Base-by-base conservation (phyloP, 345 rosid genomes). In the Carallia pectinifolia region DNA sequence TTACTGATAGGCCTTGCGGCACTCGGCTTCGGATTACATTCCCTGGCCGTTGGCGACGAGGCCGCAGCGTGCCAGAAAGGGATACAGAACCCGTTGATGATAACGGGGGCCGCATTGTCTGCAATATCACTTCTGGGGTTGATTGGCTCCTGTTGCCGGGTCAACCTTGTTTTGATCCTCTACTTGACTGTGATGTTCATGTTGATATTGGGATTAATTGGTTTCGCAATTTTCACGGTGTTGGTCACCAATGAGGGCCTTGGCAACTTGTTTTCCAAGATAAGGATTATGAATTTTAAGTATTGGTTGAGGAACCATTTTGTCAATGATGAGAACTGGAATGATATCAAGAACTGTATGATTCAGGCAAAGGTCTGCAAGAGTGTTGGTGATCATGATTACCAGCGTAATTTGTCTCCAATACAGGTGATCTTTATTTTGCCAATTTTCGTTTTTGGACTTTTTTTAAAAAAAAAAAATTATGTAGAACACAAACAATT, bases 111-210 rank as follows among this genome's bases (percentile, higher is more conserved):
- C 2, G 29, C 23, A 9, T 37, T 70, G 8, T 38, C n/a, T 37
- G 37, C 40, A 10, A 34, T 70, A 15, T 70, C 74, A 61, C 19
- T 70, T 4, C 6, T 70, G 29, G 74, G 74, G 56, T 39, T 70
- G 16, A 53, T 70, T 1, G 74, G 74, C 8, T 6, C 52, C 6
- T 15, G 27, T 37, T 62, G 17, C 33, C 62, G 40, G 62, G 12
- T 70, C 15, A 27, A 65, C 53, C 33, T 29, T 4, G 7, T 70
- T 17, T 47, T 70, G 7, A 37, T 65, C 53, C 2, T 62, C 0
- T 70, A 70, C 27, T 62, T 65, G 9, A n/a, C 62, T 1, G 53
- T 70, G 52, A 50, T 34, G 17, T 16, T 70, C 17, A 53, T 37
- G 8, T 31, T 54, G 29, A 33, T 62, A n/a, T 1, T 70, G 3